Conservation (phyloP, 371 early-diverging fungal species). For the Nosema bombycis region DNA sequence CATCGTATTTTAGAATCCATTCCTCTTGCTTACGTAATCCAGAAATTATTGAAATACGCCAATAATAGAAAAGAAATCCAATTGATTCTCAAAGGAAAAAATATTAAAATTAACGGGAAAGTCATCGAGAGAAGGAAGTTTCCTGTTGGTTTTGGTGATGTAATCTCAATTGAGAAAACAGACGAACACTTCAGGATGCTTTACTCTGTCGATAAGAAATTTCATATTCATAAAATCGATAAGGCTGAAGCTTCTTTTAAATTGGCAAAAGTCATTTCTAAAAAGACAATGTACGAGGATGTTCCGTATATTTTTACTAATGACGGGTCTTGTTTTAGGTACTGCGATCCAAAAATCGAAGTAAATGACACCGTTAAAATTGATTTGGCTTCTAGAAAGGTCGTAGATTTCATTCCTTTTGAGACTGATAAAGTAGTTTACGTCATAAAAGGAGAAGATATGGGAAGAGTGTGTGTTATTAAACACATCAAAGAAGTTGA, state of each 20-base stretch:
- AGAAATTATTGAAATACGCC: conserved; percentile 95
- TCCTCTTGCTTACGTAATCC: conserved; percentile 90
- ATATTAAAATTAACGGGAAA: conserved; percentile 95
- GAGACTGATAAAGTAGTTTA: conserved; percentile 85
- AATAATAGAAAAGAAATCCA: conserved; percentile 89
- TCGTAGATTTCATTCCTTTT: conserved; percentile 84
- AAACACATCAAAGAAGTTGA: conserved; percentile 87
- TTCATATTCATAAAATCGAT: conserved; percentile 94
- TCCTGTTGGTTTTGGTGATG: conserved; percentile 99
- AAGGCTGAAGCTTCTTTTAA: conserved; percentile 96
- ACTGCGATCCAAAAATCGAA: conserved; percentile 94
- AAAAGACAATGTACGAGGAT: conserved; percentile 81
- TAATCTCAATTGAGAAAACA: conserved; percentile 92
- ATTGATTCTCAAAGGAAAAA: conserved; percentile 88
- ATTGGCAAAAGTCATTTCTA: conserved; percentile 90
- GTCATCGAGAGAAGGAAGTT: conserved; percentile 91
- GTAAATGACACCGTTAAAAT: conserved; percentile 95
- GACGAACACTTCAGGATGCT: conserved; percentile 96
- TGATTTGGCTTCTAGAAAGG: conserved; percentile 82
- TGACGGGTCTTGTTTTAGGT: conserved; percentile 97
- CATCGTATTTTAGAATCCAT: conserved; percentile 97
- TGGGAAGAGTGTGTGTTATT: conserved; percentile 95
- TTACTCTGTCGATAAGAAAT: conserved; percentile 95
- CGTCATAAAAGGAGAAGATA: conserved; percentile 94
- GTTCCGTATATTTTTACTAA: conserved; percentile 92